These are phyloP conservation scores for Carpinus fangiana DNA, from an alignment of 306 rosid species.

Conservation along the genomic window DNA sequence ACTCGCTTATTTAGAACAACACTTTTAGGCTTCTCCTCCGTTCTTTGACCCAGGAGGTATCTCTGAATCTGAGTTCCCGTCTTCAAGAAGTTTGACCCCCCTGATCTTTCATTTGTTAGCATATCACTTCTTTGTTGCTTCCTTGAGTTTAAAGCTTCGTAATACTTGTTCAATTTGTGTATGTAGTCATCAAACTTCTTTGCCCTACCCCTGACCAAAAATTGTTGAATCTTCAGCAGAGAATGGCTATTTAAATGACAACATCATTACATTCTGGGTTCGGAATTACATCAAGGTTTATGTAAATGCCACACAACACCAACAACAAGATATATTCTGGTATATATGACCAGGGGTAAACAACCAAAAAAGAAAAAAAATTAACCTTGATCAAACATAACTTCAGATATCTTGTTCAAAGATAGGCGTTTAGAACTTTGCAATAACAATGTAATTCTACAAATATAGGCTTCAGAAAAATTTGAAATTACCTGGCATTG, in stretches of 20 bases:
- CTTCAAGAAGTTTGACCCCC: slow-evolving; percentile 54
- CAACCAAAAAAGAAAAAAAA: background rate
- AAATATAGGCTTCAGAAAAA: slow-evolving; percentile 10
- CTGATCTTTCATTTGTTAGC: slow-evolving; percentile 57
- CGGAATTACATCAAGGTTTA: background rate
- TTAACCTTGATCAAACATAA: background rate
- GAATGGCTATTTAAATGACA: slow-evolving; percentile 24
- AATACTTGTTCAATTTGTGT: slow-evolving; percentile 62
- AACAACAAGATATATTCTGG: background rate
- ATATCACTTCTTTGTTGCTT: slow-evolving; percentile 67
- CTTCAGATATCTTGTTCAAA: background rate
- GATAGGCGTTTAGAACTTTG: background rate
- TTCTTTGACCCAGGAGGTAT: slow-evolving; percentile 49
- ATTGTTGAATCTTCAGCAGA: slow-evolving; percentile 33
- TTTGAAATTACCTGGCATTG: slow-evolving; percentile 69
- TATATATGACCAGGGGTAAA: background rate
- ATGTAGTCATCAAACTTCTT: slow-evolving; percentile 67
- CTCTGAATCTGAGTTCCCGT: slow-evolving; percentile 56
- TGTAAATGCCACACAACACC: slow-evolving; percentile 9
- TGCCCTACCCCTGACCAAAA: slow-evolving; percentile 53
- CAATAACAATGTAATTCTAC: background rate
- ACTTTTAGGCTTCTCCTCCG: slow-evolving; percentile 61
- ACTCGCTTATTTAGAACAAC: slow-evolving; percentile 59
- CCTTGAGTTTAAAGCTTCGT: slow-evolving; percentile 61
- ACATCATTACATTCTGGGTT: slow-evolving; percentile 9